These are phyloP conservation scores for Saprolegnia diclina DNA, from an alignment of 352 stramenopile species.

Conservation along the genomic window DNA sequence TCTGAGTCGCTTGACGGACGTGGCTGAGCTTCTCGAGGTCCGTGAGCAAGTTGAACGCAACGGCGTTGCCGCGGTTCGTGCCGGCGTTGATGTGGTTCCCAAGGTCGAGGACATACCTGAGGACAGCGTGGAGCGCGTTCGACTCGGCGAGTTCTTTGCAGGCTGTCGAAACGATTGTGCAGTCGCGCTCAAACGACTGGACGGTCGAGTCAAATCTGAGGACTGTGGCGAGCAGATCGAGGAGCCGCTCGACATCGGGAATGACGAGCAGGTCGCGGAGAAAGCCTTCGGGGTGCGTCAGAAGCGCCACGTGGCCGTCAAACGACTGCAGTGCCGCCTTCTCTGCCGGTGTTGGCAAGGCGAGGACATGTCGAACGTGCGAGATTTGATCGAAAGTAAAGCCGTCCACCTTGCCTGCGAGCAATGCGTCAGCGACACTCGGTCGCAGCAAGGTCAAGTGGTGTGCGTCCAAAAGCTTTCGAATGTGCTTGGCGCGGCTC, in stretches of 20 bases:
- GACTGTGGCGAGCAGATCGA: background rate
- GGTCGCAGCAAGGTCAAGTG: background rate
- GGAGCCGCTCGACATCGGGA: background rate
- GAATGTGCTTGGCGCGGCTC: constrained; percentile 1
- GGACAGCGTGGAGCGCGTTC: constrained; percentile 56
- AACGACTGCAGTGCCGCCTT: background rate
- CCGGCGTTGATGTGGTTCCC: constrained; percentile 84
- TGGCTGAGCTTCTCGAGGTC: constrained; percentile 67
- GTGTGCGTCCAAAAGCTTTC: background rate
- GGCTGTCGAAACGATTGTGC: constrained; percentile 50
- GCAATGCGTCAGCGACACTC: background rate
- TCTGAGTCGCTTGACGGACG: constrained; percentile 51
- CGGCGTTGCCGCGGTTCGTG: constrained; percentile 59
- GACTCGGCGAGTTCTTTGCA: constrained; percentile 58
- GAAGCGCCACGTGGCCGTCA: background rate
- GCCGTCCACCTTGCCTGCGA: background rate
- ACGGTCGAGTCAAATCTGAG: constrained; percentile 26
- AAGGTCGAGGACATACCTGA: constrained; percentile 68
- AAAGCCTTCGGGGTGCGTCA: background rate
- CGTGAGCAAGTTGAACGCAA: constrained; percentile 50
- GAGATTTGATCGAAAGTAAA: background rate
- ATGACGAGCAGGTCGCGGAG: background rate
- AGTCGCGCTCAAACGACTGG: constrained; percentile 59
- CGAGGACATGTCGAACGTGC: background rate
- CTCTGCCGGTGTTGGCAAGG: background rate